Evolutionary conservation across 495 filamentous ascomycete genomes (phyloP), one percentile per base, ranked within the genome.

Genomic region (Penicillium silybi): DNA sequence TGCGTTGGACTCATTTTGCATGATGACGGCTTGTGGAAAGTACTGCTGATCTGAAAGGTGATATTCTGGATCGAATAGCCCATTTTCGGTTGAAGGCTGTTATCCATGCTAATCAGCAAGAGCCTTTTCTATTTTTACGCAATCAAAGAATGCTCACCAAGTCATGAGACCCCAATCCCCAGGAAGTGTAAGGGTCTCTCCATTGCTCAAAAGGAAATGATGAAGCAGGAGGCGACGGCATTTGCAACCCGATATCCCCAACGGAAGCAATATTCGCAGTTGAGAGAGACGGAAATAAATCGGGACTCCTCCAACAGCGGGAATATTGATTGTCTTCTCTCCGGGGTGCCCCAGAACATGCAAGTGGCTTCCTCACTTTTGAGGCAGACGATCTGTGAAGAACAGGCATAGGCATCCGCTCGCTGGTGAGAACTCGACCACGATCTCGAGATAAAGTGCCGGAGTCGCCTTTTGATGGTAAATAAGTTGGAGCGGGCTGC

Each of bases 281-380:
- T 32, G 45, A 25, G 9, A 17, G 2, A 18, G 13, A 41, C 1
- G 41, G 17, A 25, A 56, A 32, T 18, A 3, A 2, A 1, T 49
- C 41, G 7, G n/a, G 6, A 26, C 44, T 27, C 13, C 15, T 20
- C 59, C 53, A 65, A 20, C 27, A 43, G 2, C 38, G 17, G 6
- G 44, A 41, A 13, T 15, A 18, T 10, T 47, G 43, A 2, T 16
- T 35, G 0, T 43, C 49, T 10, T 45, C 17, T 8, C 44, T 52
- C 22, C 43, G 46, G 18, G 11, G 4, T 1, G 13, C n/a, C 4
- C 38, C 22, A 4, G 45, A 35, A 0, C 49, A 44, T 3, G 17
- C 11, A 3, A 38, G 2, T 11, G 35, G 2, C 32, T 64, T 64
- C 26, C 27, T 58, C 11, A 63, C 48, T 53, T 52, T 64, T 1